Conservation (phyloP, 495 filamentous ascomycete genomes). For the Penicillium longicatenatum region DNA sequence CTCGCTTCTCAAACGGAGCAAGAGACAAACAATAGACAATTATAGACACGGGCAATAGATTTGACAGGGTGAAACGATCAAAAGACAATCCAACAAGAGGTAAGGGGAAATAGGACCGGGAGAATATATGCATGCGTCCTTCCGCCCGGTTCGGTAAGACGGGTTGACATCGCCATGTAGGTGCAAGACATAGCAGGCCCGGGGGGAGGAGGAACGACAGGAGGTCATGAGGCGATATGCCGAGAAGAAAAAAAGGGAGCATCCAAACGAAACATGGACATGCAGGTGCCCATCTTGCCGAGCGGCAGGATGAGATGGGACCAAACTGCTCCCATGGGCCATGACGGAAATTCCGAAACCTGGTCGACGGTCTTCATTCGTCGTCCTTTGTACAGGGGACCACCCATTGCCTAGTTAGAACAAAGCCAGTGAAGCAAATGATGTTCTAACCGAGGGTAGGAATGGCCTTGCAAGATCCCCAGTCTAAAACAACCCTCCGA, state of each 20-base stretch:
- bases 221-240: constrained; percentile 11
- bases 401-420: constrained; percentile 1
- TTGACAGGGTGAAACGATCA: constrained; percentile 22
- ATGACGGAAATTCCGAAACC: background rate
- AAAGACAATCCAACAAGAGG: constrained; percentile 11
- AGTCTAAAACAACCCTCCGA: background rate
- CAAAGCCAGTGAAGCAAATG: background rate
- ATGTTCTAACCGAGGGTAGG: background rate
- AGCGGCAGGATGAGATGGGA: background rate
- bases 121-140: constrained; percentile 35
- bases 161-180: constrained; percentile 14
- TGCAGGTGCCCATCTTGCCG: constrained; percentile 11
- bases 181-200: background rate
- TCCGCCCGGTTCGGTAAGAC: constrained; percentile 9
- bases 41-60: constrained; percentile 37
- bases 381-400: constrained; percentile 1
- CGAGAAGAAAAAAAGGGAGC: constrained; percentile 10
- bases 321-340: constrained; percentile 2
- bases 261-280: constrained; percentile 13
- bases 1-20: constrained; percentile 36
- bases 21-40: constrained; percentile 28
- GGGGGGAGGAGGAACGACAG: constrained; percentile 8
- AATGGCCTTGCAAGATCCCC: background rate
- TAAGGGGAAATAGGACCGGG: constrained; percentile 16
- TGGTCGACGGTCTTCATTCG: constrained; percentile 5